These are phyloP conservation scores for Sporisorium scitamineum DNA, from an alignment of 1,284 basidiomycete species.

Conservation along the genomic window DNA sequence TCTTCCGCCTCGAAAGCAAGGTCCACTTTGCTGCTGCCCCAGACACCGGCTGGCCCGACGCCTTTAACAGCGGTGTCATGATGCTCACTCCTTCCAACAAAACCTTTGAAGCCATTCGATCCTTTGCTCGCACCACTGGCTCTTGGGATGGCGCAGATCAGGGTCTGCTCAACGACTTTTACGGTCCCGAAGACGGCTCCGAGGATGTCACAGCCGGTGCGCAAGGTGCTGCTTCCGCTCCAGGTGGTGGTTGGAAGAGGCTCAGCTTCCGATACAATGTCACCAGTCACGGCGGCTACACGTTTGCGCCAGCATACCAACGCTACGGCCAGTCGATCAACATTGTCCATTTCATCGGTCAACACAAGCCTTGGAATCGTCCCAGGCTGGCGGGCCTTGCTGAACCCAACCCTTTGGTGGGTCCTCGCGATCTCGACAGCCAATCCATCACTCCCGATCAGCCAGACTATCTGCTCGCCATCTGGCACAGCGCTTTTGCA, in stretches of 20 bases:
- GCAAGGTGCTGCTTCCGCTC: slow-evolving; percentile 12
- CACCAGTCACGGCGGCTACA: slow-evolving; percentile 96
- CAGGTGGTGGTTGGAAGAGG: slow-evolving; percentile 84
- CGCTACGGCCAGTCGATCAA: slow-evolving; percentile 89
- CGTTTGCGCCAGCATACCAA: slow-evolving; percentile 94
- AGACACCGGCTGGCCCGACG: slow-evolving; percentile 98
- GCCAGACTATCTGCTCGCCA: slow-evolving; percentile 82
- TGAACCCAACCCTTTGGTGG: slow-evolving; percentile 64
- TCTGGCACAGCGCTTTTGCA: slow-evolving; percentile 92
- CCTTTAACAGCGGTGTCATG: slow-evolving; percentile 96
- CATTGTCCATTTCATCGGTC: slow-evolving; percentile 93
- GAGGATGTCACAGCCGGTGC: background rate
- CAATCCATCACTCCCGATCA: slow-evolving; percentile 57
- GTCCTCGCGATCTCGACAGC: slow-evolving; percentile 66
- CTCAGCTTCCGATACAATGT: slow-evolving; percentile 89
- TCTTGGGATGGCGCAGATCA: slow-evolving; percentile 98
- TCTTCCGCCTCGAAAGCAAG: slow-evolving; percentile 46
- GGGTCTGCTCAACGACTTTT: slow-evolving; percentile 93
- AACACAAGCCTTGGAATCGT: slow-evolving; percentile 88
- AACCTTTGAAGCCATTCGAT: slow-evolving; percentile 81
- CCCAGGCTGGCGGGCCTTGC: slow-evolving; percentile 50
- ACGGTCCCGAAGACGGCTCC: slow-evolving; percentile 72
- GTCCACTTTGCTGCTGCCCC: slow-evolving; percentile 80
- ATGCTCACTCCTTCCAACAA: slow-evolving; percentile 83
- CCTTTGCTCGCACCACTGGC: slow-evolving; percentile 80